Base-by-base conservation (phyloP, 2,329 filamentous ascomycete genomes). In the Cladosporium cucumerinum region DNA sequence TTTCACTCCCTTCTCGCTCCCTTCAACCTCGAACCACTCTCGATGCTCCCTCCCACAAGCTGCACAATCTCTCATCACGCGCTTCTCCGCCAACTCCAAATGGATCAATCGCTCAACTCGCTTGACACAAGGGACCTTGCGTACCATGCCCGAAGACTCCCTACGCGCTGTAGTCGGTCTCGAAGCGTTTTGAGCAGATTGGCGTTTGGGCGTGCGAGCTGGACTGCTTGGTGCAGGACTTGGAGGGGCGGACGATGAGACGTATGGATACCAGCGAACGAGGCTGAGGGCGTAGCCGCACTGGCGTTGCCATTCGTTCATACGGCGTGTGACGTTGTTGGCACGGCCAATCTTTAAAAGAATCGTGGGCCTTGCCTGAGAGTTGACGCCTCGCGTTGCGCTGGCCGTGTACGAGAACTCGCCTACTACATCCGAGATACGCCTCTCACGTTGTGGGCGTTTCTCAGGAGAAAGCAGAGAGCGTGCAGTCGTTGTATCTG, bases 21-120 rank as follows among this genome's bases (percentile, higher is more conserved):
- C 91, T 67, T 91, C 87, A 1, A 97, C 88, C 78, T 96, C 91
- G 75, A 99, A 99, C 94, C 94, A 99, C 79, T 99, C 95, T 61
- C 89, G 83, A 77, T 99, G 95, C 71, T 92, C 89, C 73, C 88
- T 88, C 1, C 93, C 93, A 74, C 95, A 99, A 1, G 87, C 85
- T 5, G 82, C 82, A 72, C 95, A 99, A 61, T 85, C 85, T 21
- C 76, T 87, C 78, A 83, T 87, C 65, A 79, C 87, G 77, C 77
- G 79, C 70, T 82, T 78, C 48, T 82, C 82, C 5, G 82, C 83
- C n/a, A 98, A 84, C 79, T 99, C 95, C 16, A 98, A 81, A 76
- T 99, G 95, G 52, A 98, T 89, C 65, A 99, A 79, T 28, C 93
- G 84, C 80, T 99, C 95, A 12, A 98, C 92, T 55, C 91, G 89